phyloP scores from a whole-genome alignment of 2,329 filamentous ascomycete species.

The Monilinia fructicola region DNA sequence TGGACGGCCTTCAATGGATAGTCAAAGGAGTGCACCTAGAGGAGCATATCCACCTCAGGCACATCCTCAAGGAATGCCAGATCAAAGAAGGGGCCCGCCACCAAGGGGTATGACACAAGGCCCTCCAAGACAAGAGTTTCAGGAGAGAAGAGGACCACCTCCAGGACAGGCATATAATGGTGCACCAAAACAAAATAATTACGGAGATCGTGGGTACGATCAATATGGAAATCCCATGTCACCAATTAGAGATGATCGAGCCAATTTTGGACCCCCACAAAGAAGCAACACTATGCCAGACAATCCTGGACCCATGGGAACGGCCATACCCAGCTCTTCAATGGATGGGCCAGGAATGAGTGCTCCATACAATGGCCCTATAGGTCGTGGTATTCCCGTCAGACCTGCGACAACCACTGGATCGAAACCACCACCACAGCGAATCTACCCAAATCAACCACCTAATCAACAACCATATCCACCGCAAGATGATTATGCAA shows the following conservation, averaged over 20 bases:
- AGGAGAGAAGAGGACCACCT: constrained; percentile 20
- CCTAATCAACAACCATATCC: constrained; percentile 28
- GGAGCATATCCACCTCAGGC: constrained; percentile 34
- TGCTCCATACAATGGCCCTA: constrained; percentile 49
- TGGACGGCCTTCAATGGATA: constrained; percentile 34
- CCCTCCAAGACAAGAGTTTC: constrained; percentile 21
- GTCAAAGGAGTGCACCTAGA: constrained; percentile 31
- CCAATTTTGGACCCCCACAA: constrained; percentile 52
- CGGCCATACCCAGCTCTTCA: constrained; percentile 38
- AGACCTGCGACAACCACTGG: constrained; percentile 57
- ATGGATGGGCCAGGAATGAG: constrained; percentile 39
- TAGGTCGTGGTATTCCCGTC: constrained; percentile 49
- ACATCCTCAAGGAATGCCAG: constrained; percentile 30
- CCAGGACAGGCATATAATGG: constrained; percentile 25
- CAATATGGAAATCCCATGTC: constrained; percentile 32
- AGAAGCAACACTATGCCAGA: constrained; percentile 62
- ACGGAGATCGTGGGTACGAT: constrained; percentile 35
- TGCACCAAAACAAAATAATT: constrained; percentile 33
- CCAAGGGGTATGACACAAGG: constrained; percentile 27
- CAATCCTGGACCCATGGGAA: constrained; percentile 44
- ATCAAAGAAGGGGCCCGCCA: constrained; percentile 33
- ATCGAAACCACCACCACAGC: constrained; percentile 53
- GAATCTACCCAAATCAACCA: constrained; percentile 50
- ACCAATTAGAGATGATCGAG: constrained; percentile 34
- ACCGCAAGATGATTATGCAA: constrained; percentile 24